phyloP scores from a whole-genome alignment of 768 basidiomycete species.

The Russula sp. region DNA sequence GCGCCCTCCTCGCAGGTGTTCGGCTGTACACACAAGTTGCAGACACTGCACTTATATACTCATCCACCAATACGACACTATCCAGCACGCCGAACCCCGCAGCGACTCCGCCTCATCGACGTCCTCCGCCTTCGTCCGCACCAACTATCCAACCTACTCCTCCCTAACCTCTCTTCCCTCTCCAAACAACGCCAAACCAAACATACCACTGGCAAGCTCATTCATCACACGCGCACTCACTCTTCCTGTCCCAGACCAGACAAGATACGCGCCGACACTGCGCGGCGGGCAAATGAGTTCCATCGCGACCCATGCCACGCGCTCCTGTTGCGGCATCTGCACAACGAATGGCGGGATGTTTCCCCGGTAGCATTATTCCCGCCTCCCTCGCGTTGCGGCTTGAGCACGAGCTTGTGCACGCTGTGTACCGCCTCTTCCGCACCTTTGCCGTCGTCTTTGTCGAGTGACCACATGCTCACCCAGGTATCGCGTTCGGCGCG shows the following conservation, averaged over 20 bases:
- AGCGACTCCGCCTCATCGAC: constrained; percentile 82
- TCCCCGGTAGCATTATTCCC: constrained; percentile 89
- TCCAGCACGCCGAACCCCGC: constrained; percentile 51
- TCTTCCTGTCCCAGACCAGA: constrained; percentile 57
- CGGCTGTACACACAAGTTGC: too few species aligned
- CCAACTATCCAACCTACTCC: constrained; percentile 73
- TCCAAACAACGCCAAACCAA: constrained; percentile 83
- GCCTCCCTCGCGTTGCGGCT: constrained; percentile 97
- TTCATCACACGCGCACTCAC: constrained; percentile 68
- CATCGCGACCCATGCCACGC: constrained; percentile 95
- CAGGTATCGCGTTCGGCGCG: constrained; percentile 65
- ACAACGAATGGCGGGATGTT: constrained; percentile 82
- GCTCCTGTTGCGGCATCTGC: constrained; percentile 53
- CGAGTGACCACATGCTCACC: constrained; percentile 86
- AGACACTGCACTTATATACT: too few species aligned
- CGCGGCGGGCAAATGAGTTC: constrained; percentile 82
- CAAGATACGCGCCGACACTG: constrained; percentile 65
- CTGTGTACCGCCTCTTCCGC: constrained; percentile 52
- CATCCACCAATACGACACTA: constrained; percentile 42
- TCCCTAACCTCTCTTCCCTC: constrained; percentile 48
- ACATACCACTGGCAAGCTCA: constrained; percentile 94
- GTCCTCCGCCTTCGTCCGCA: constrained; percentile 87
- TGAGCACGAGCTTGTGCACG: constrained; percentile 70
- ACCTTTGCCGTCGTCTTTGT: constrained; percentile 40
- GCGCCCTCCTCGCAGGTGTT: too few species aligned